Percentiles rank a stretch among this genome's conserved stretches.
Conservation (phyloP, 73 alveolate species). For the Tetrahymena thermophila region DNA sequence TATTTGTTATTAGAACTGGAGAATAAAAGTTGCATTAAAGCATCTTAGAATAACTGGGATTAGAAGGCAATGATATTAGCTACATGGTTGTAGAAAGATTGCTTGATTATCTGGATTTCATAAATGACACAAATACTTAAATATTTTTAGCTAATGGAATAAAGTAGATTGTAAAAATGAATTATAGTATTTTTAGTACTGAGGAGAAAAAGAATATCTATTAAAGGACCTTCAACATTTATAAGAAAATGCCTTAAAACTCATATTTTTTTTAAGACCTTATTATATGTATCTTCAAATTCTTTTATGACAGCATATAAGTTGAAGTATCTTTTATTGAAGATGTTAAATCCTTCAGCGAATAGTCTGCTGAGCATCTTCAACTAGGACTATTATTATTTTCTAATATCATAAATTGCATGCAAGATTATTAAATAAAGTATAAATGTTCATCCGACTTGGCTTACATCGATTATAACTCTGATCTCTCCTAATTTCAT, state of each 20-base stretch:
- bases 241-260: not conserved
- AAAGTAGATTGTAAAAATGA: not conserved
- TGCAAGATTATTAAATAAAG: not conserved
- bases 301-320: not conserved
- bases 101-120: not conserved
- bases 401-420: not conserved
- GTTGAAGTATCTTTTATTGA: not conserved
- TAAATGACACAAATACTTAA: not conserved
- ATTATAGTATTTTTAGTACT: not conserved
- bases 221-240: not conserved
- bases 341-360: not conserved
- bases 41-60: not conserved
- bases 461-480: not conserved
- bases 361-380: not conserved
- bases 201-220: not conserved
- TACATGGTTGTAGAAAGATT: not conserved
- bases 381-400: not conserved
- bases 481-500: not conserved
- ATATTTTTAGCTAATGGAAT: not conserved
- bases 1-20: not conserved
- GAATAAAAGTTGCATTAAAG: not conserved
- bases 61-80: not conserved
- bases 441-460: not conserved
- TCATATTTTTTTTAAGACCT: not conserved
- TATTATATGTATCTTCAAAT: not conserved